Conservation (phyloP, 257 asterid species). For the Solanum appendiculatum region DNA sequence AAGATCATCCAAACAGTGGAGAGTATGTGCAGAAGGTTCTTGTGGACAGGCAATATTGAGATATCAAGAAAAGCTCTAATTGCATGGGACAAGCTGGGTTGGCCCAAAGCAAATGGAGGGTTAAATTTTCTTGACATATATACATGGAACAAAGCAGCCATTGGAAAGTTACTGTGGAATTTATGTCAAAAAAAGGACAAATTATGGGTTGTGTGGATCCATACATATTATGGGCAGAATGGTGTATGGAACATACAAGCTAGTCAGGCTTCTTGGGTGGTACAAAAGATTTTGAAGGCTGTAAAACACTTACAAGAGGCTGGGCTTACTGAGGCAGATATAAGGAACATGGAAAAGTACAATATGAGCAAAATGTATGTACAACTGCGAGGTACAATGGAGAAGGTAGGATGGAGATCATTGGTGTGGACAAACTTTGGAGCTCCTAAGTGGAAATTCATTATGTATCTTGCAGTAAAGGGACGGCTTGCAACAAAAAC, state of each 20-base stretch:
- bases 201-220: not conserved
- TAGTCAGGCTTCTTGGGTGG: not conserved
- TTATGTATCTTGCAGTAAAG: not conserved
- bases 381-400: not conserved
- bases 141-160: not conserved
- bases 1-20: not conserved
- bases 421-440: not conserved
- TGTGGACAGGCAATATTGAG: not conserved
- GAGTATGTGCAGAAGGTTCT: not conserved
- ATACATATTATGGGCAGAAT: not conserved
- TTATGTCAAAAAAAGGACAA: too few species aligned
- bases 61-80: too few species aligned
- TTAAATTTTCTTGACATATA: not conserved
- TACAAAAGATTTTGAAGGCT: not conserved
- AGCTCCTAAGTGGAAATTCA: not conserved
- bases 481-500: not conserved
- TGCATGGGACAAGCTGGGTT: not conserved
- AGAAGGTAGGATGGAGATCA: not conserved
- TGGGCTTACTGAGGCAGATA: not conserved
- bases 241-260: not conserved
- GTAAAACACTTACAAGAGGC: not conserved
- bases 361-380: not conserved
- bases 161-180: not conserved
- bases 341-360: not conserved
- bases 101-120: not conserved